Base-by-base conservation (phyloP, 139 green algal genomes). In the Coelastrella sp. region DNA sequence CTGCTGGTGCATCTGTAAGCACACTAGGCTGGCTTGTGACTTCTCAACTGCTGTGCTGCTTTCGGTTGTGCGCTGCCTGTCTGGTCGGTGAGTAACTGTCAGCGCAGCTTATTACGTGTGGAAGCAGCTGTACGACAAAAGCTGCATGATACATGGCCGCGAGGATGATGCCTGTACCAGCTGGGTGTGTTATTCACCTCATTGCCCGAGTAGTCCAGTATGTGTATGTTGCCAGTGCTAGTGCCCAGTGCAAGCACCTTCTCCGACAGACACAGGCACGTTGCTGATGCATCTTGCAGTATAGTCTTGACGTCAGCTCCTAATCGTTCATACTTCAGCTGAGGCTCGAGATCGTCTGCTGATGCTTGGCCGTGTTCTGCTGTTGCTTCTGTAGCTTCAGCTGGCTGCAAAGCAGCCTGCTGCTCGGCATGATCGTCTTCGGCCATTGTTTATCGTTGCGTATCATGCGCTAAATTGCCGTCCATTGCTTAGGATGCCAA, bases 171-270 rank as follows among this genome's bases (percentile, higher is more conserved):
- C 32, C 32, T 47, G 32, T 1, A 47, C 32, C 32, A 47, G 32
- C 32, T 47, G 32, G 32, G 32, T 47, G 32, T 47, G 32, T 47
- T 47, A 47, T 1, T 47, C 66, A 98, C 96, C 94, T 98, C 90
- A 80, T 99, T 96, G 23, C 97, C 98, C 2, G 92, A 92, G 76
- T 98, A 97, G 89, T 99, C 97, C 23, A 99, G 93, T 2, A 99
- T 73, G 83, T 98, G 93, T 10, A 99, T 92, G 3, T 59, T 89
- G 47, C 98, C 98, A 32, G 92, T 66, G 1, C 87, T 75, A 4
- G 96, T 98, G 20, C 98, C 98, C 8, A 99, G 88, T 4, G 95
- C 98, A 17, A 99, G 78, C 23, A 99, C 93, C 79, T 98, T 98
- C 32, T 97, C 95, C 3, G 96, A 98, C 19, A 98, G 91, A 65